These are phyloP conservation scores for Metschnikowia lunata DNA, from an alignment of 805 yeast genomes.

Conservation along the genomic window DNA sequence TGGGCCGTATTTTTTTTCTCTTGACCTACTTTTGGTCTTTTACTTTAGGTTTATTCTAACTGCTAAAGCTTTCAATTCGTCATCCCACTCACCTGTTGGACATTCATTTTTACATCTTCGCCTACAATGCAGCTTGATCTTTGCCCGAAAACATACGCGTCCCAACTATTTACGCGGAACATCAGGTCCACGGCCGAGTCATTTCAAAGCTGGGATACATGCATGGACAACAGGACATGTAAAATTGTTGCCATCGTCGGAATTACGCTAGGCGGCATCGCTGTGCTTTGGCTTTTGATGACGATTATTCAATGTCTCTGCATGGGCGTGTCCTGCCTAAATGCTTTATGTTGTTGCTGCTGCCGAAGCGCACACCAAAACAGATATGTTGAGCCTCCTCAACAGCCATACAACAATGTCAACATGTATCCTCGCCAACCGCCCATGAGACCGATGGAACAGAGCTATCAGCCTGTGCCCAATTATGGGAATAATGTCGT, in stretches of 20 bases:
- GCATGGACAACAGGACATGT: constrained; percentile 74
- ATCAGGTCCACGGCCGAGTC: constrained; percentile 42
- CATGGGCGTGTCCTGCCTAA: constrained; percentile 47
- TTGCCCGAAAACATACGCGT: constrained; percentile 11
- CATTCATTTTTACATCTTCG: too few relatives aligned
- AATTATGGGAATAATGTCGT: background rate
- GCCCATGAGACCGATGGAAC: constrained; percentile 14
- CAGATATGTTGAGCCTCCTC: constrained; percentile 18
- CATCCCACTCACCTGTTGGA: too few relatives aligned
- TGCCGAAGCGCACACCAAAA: constrained; percentile 24
- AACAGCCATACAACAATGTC: constrained; percentile 26
- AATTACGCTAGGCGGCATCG: constrained; percentile 52
- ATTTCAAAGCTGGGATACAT: constrained; percentile 67
- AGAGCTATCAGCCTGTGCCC: constrained; percentile 13
- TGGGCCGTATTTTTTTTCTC: too few relatives aligned
- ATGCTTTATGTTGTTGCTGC: constrained; percentile 47
- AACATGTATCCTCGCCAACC: constrained; percentile 31
- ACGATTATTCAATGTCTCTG: constrained; percentile 53
- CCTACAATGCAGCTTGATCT: constrained; percentile 10
- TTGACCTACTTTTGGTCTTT: too few relatives aligned
- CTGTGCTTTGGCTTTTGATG: constrained; percentile 53
- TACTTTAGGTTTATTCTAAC: too few relatives aligned
- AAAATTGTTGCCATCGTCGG: constrained; percentile 75
- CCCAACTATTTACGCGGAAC: constrained; percentile 12
- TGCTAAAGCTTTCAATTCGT: too few relatives aligned